Conservation (phyloP, 2,329 filamentous ascomycete species). For the Alternaria angustiovoidea region DNA sequence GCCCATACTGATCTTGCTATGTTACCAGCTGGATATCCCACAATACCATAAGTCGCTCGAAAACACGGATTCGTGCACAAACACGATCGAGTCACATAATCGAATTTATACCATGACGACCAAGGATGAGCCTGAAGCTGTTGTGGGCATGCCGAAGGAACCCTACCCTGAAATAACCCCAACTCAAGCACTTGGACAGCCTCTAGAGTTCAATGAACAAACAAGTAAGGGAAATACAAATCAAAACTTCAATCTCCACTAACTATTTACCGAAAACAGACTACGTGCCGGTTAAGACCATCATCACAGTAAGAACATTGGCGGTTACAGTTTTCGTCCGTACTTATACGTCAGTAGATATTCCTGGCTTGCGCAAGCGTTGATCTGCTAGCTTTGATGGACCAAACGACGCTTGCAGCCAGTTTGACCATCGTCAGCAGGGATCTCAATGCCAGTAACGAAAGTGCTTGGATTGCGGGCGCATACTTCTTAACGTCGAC, state of each 20-base stretch:
- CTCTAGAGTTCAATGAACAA: conserved; percentile 28
- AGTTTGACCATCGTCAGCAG: conserved; percentile 29
- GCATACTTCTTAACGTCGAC: conserved; percentile 66
- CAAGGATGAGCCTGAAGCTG: not conserved
- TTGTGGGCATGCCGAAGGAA: not conserved
- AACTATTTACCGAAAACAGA: conserved; percentile 2
- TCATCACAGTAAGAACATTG: conserved; percentile 23
- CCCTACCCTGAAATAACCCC: not conserved
- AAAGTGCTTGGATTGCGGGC: conserved; percentile 65
- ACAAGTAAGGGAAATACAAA: conserved; percentile 16
- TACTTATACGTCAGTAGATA: conserved; percentile 21
- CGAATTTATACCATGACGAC: not conserved
- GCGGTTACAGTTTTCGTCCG: not conserved
- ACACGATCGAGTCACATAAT: not conserved
- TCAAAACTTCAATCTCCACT: not conserved
- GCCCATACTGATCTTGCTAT: not conserved
- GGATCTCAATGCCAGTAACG: conserved; percentile 52
- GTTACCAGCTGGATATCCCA: not conserved
- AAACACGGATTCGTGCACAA: not conserved
- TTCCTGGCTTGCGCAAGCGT: conserved; percentile 35
- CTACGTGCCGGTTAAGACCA: conserved; percentile 30
- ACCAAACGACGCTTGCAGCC: conserved; percentile 34
- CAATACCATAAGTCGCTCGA: not conserved
- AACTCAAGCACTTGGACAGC: not conserved
- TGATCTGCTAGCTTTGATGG: conserved; percentile 31